These are phyloP conservation scores for Coffea eugenioides DNA, from an alignment of 257 asterid genomes.

Conservation along the genomic window DNA sequence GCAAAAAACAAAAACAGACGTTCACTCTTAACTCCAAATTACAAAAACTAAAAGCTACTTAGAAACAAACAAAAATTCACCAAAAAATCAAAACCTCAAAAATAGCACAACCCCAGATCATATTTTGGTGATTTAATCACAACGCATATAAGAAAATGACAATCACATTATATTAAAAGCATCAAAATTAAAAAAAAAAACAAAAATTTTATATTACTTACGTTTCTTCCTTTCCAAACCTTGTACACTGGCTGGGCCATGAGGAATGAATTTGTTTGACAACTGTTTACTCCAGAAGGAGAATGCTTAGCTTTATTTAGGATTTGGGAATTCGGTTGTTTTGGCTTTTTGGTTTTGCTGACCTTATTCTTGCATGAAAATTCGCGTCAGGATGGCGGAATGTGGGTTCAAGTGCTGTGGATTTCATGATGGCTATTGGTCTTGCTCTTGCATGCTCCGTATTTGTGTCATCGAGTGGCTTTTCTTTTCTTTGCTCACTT, in stretches of 20 bases:
- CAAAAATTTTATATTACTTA: slow-evolving; percentile 15
- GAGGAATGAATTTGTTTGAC: slow-evolving; percentile 17
- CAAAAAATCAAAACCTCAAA: not conserved
- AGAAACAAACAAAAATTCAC: too few relatives aligned
- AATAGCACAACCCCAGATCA: not conserved
- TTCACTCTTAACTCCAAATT: not conserved
- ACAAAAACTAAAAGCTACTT: not conserved
- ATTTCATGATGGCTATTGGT: slow-evolving; percentile 25
- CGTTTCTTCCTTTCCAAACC: slow-evolving; percentile 40
- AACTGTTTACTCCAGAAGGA: slow-evolving; percentile 3
- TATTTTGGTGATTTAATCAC: not conserved
- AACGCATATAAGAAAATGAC: not conserved
- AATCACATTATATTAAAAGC: not conserved
- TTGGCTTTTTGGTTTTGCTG: slow-evolving; percentile 12
- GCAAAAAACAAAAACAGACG: not conserved
- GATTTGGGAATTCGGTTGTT: slow-evolving; percentile 7
- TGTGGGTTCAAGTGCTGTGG: slow-evolving; percentile 34
- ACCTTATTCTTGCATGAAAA: slow-evolving; percentile 25
- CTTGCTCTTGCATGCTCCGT: not conserved
- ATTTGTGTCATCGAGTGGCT: not conserved
- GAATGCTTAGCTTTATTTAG: not conserved
- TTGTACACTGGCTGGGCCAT: slow-evolving; percentile 39
- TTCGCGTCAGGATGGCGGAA: slow-evolving; percentile 41
- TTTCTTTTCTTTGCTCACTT: slow-evolving; percentile 1
- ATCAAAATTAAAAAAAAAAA: too few relatives aligned